phyloP scores from a whole-genome alignment of 306 rosid species.

The Luffa acutangula region DNA sequence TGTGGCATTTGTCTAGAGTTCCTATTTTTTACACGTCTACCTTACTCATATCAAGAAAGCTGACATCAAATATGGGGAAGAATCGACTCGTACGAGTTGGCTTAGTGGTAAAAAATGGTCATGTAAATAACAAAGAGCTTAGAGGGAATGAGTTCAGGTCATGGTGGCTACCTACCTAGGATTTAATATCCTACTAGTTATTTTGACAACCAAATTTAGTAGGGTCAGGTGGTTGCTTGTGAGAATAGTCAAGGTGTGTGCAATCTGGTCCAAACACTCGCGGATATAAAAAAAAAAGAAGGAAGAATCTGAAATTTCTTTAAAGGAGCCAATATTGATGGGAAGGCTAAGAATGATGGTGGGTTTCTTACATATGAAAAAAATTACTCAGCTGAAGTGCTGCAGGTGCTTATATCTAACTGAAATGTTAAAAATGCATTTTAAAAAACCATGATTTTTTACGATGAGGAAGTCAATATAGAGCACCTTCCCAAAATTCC shows the following conservation, averaged over 20 bases:
- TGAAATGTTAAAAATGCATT: background rate
- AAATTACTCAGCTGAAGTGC: background rate
- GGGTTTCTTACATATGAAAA: background rate
- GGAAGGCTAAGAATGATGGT: background rate
- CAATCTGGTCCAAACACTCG: too few species aligned
- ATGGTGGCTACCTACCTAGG: too few species aligned
- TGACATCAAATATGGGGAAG: background rate
- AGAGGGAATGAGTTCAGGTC: too few species aligned
- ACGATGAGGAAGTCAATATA: too few species aligned
- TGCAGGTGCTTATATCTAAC: background rate
- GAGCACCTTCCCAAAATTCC: too few species aligned
- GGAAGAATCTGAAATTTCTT: background rate
- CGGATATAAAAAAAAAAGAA: background rate
- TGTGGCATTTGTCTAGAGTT: background rate
- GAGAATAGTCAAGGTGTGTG: too few species aligned
- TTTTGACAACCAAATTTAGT: too few species aligned
- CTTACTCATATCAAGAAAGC: background rate
- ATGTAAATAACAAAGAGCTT: too few species aligned
- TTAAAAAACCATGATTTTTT: background rate
- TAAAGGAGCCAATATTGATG: background rate
- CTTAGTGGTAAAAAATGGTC: too few species aligned
- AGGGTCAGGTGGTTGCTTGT: too few species aligned
- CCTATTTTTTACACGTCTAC: background rate
- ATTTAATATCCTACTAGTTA: too few species aligned
- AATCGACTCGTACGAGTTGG: too few species aligned